Conservation (phyloP, 1,284 basidiomycete species). For the Meira nashicola region DNA sequence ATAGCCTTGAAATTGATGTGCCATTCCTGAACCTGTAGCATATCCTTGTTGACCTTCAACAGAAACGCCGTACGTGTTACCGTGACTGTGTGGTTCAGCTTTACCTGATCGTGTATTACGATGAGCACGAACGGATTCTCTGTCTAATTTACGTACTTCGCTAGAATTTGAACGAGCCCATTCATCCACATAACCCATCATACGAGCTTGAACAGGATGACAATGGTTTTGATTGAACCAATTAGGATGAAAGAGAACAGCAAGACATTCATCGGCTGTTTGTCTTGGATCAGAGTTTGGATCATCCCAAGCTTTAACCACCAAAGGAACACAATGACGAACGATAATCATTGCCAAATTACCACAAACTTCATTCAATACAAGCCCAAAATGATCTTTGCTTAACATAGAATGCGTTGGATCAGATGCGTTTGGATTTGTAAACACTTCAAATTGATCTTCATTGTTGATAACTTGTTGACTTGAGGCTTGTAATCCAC, state of each 20-base stretch:
- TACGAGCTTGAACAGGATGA: slow-evolving; percentile 36
- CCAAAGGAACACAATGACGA: slow-evolving; percentile 61
- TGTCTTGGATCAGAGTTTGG: slow-evolving; percentile 20
- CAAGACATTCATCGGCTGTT: slow-evolving; percentile 41
- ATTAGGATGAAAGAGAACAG: slow-evolving; percentile 45
- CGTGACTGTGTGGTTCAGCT: slow-evolving; percentile 38
- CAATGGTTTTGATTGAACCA: slow-evolving; percentile 29
- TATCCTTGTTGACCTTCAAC: slow-evolving; percentile 12
- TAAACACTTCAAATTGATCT: slow-evolving; percentile 54
- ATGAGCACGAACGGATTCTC: slow-evolving; percentile 33
- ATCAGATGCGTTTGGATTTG: slow-evolving; percentile 49
- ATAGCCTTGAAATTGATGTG: slow-evolving; percentile 27
- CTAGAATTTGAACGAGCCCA: slow-evolving; percentile 33
- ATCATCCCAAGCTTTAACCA: slow-evolving; percentile 74
- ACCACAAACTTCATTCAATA: slow-evolving; percentile 54
- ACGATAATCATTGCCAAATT: slow-evolving; percentile 56
- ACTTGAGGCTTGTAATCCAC: slow-evolving; percentile 46
- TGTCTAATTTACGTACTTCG: slow-evolving; percentile 33
- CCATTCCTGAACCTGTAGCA: slow-evolving; percentile 23
- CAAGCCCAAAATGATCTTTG: slow-evolving; percentile 52
- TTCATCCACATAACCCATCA: slow-evolving; percentile 40
- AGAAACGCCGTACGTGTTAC: slow-evolving; percentile 23
- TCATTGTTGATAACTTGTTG: slow-evolving; percentile 50
- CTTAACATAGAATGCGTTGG: slow-evolving; percentile 48
- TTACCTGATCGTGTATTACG: slow-evolving; percentile 44